Evolutionary conservation across 139 green algal species (phyloP).

Genomic region (Nannochloris sp.): DNA sequence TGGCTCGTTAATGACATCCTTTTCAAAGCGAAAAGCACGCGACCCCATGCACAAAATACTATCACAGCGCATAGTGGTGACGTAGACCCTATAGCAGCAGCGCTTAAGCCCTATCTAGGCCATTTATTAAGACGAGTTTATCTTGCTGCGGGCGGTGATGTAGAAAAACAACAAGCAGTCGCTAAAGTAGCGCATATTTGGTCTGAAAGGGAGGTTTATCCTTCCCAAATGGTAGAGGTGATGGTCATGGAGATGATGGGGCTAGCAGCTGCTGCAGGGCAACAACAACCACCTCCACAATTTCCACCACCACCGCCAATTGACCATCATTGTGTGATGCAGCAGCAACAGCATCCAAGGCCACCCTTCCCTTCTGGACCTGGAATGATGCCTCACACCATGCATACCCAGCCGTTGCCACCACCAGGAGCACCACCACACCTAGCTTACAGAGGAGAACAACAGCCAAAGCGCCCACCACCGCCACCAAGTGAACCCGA

Average conservation of each 20-base stretch:
- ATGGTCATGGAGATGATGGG: slow-evolving; percentile 4
- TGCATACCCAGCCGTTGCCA: not conserved
- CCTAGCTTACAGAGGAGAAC: slow-evolving; percentile 6
- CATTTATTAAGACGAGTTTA: slow-evolving; percentile 14
- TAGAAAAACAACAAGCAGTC: slow-evolving; percentile 12
- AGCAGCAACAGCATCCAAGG: not conserved
- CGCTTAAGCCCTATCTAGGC: slow-evolving; percentile 30
- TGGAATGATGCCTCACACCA: not conserved
- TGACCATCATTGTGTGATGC: too few species aligned
- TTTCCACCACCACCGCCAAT: too few species aligned
- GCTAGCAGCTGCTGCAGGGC: not conserved
- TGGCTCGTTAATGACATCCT: slow-evolving; percentile 89
- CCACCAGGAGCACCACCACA: slow-evolving; percentile 11
- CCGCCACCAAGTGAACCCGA: not conserved
- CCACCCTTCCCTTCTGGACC: too few species aligned
- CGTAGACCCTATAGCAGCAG: slow-evolving; percentile 11
- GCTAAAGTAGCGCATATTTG: slow-evolving; percentile 20
- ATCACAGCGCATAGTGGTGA: not conserved
- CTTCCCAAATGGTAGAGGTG: not conserved
- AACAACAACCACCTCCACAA: not conserved
- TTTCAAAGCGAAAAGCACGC: slow-evolving; percentile 46
- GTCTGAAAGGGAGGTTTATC: slow-evolving; percentile 14
- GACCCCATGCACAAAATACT: slow-evolving; percentile 4
- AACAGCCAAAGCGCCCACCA: not conserved
- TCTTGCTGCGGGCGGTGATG: slow-evolving; percentile 1